Evolutionary conservation across 2,329 filamentous ascomycete genomes (phyloP), one percentile per base, ranked within the genome.

Genomic region (Penicillium occitanis): DNA sequence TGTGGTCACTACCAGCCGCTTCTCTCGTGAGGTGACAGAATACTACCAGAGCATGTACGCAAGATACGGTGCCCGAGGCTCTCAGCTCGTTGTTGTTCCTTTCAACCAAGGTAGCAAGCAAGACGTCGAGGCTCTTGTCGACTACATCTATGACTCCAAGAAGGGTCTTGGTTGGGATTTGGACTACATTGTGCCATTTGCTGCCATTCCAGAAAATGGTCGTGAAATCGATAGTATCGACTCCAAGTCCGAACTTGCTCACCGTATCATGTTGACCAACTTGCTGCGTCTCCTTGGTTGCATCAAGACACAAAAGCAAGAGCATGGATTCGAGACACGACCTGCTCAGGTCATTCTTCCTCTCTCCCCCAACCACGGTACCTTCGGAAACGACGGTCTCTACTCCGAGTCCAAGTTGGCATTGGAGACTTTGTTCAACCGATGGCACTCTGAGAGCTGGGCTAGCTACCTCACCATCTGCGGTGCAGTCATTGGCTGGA

Each of bases 41-140:
- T 99, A 98, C 83, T 99, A 99, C 82, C 95, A 99, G 81, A 89
- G 92, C 66, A 98, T 99, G 91, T 99, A 99, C 80, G 91, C 93
- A 69, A 91, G 93, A 68, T 97, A 91, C 74, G 95, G 95, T 74
- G 92, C 92, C 68, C 91, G 92, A 70, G 95, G 95, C 70, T 98
- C 95, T 66, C 93, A 98, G 82, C 90, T 99, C 65, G 92, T 99
- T 48, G 95, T 99, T 64, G 96, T 98, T 64, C 95, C 96, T 60
- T 99, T 99, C 87, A 99, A 99, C 81, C 93, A 97, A 79, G 95
- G 94, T 70, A 98, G 94, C 84, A 96, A 97, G 83, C 94, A 98
- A 79, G 95, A 99, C 77, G 91, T 97, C 42, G 92, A 98, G 78
- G 93, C 93, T 57, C 86, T 99, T 7, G 85, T 99, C 62, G 87